Evolutionary conservation across 208 protist species (phyloP).

Genomic region (Phytomonas sp.): DNA sequence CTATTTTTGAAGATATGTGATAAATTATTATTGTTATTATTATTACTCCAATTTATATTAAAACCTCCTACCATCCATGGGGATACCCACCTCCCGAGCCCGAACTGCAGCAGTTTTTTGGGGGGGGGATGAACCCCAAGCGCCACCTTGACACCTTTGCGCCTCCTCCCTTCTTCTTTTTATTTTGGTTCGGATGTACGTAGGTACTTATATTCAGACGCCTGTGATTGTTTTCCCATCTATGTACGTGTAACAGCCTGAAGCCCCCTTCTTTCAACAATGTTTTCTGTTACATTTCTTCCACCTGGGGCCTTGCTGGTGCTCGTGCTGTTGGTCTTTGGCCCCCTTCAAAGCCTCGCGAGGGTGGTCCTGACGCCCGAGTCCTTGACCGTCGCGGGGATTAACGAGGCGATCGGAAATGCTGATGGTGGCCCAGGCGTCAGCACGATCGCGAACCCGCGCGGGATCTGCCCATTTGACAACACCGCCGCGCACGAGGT

Average conservation of each 20-base stretch:
- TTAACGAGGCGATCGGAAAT: neutral
- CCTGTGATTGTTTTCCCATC: neutral
- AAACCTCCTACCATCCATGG: too few relatives aligned
- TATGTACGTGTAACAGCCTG: neutral
- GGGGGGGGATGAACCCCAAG: neutral
- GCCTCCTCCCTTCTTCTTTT: neutral
- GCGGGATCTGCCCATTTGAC: constrained; percentile 27
- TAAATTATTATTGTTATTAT: too few relatives aligned
- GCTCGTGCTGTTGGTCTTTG: neutral
- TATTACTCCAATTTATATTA: too few relatives aligned
- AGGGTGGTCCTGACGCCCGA: constrained; percentile 16
- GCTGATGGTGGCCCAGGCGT: constrained; percentile 22
- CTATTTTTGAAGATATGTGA: too few relatives aligned
- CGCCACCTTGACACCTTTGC: neutral
- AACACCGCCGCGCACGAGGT: constrained; percentile 13
- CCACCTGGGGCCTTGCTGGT: neutral
- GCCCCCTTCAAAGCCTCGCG: neutral
- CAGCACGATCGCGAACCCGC: constrained; percentile 26
- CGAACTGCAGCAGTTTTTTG: too few relatives aligned
- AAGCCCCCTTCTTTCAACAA: neutral
- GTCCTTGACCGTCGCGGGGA: constrained; percentile 31
- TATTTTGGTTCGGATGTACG: neutral
- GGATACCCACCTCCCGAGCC: too few relatives aligned
- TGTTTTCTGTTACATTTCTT: neutral
- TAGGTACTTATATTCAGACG: neutral